Evolutionary conservation across 768 basidiomycete species (phyloP).

Genomic region (Lanmaoa pseudosensibilis): DNA sequence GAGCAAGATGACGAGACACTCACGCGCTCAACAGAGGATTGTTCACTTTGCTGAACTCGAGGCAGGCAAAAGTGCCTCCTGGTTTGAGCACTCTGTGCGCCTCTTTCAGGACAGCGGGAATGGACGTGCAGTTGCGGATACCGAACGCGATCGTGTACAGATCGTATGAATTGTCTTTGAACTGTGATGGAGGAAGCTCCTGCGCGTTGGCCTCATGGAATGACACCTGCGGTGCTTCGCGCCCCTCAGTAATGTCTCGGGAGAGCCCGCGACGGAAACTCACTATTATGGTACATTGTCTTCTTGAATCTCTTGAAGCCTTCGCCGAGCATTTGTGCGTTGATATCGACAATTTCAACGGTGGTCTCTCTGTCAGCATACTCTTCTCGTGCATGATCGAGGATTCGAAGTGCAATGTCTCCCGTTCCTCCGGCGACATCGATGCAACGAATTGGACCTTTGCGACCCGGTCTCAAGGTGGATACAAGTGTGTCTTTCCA

Average conservation of each 20-base stretch:
- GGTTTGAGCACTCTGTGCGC: slow-evolving; percentile 95
- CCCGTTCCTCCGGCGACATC: slow-evolving; percentile 98
- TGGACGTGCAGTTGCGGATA: slow-evolving; percentile 94
- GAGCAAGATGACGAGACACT: slow-evolving; percentile 33
- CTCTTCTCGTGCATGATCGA: slow-evolving; percentile 87
- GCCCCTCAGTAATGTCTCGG: slow-evolving; percentile 2
- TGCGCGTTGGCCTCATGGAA: slow-evolving; percentile 96
- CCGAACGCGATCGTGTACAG: slow-evolving; percentile 99
- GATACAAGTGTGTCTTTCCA: slow-evolving; percentile 95
- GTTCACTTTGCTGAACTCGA: slow-evolving; percentile 92
- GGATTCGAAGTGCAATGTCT: slow-evolving; percentile 91
- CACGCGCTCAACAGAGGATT: slow-evolving; percentile 87
- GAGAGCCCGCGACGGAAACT: slow-evolving; percentile 26
- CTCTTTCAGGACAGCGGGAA: slow-evolving; percentile 83
- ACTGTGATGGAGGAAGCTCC: slow-evolving; percentile 59
- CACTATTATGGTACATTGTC: slow-evolving; percentile 98
- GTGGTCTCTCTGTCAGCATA: slow-evolving; percentile 87
- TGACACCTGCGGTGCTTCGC: slow-evolving; percentile 82
- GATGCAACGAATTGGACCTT: slow-evolving; percentile 75
- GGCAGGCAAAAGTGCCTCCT: slow-evolving; percentile 91
- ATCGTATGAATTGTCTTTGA: slow-evolving; percentile 84
- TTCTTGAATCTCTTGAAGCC: slow-evolving; percentile 88
- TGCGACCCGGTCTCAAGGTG: slow-evolving; percentile 70
- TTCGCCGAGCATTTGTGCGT: slow-evolving; percentile 92
- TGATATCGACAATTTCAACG: slow-evolving; percentile 92